Evolutionary conservation across 1,284 basidiomycete genomes (phyloP), one percentile per base, ranked within the genome.

Genomic region (Sanghuangporus baumii): DNA sequence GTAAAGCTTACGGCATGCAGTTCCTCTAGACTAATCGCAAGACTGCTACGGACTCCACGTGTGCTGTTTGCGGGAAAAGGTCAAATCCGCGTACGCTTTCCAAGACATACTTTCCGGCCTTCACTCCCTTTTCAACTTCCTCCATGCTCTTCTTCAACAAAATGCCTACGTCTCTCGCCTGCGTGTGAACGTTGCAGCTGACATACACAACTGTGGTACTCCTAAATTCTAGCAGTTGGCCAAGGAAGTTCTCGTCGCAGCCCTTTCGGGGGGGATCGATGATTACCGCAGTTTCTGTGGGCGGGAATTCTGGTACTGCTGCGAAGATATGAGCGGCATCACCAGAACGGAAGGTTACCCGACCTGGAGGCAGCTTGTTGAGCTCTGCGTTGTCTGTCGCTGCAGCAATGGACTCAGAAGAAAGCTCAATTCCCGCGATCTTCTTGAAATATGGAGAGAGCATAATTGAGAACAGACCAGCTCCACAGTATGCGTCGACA

Each of bases 261-360:
- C 94, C 95, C 74, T 96, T 96, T 64, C 94, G 80, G 12, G 95
- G 95, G 1, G 94, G 94, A 74, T 96, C 91, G 71, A 94, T 86
- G 61, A 94, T 76, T 55, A 93, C 78, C 0, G 84, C 93, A 7
- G 93, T 94, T 63, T 78, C 74, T 1, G 78, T 76, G 0, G 85
- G 74, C 1, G 91, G 90, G 70, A 93, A 95, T 52, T 82, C 75
- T 11, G 79, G 74, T 23, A 92, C 89, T 12, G 78, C 78, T 2
- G 77, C 76, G 70, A 90, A 91, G 64, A 92, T 87, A 68, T 86
- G 76, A 36, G 84, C 80, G 1, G 88, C 88, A 64, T 89, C 86
- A n/a, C 89, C 89, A 1, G 84, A 76, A 54, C 81, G 79, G 76
- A 91, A 91, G 11, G 73, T 71, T 64, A 84, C 79, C 64, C 82